These are phyloP conservation scores for Catunica adiposa DNA, from an alignment of 2,329 filamentous ascomycete species.

Conservation along the genomic window DNA sequence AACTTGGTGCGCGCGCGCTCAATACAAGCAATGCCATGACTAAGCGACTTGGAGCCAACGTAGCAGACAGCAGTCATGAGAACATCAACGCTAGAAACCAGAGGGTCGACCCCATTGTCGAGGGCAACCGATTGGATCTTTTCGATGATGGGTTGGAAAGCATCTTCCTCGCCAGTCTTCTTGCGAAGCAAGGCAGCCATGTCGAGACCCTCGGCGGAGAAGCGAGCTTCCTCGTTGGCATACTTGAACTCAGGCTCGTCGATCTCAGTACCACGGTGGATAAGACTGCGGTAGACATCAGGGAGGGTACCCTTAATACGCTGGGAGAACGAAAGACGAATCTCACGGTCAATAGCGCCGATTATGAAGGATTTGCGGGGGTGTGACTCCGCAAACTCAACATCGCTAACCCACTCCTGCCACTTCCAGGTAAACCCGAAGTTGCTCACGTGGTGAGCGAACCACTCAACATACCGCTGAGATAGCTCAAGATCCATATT, in stretches of 20 bases:
- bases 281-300: slow-evolving; percentile 62
- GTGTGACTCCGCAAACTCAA: slow-evolving; percentile 57
- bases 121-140: slow-evolving; percentile 65
- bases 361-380: slow-evolving; percentile 88
- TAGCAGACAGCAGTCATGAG: slow-evolving; percentile 89
- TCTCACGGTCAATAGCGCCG: slow-evolving; percentile 87
- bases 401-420: slow-evolving; percentile 88
- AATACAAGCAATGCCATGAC: slow-evolving; percentile 87
- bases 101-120: slow-evolving; percentile 55
- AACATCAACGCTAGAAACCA: slow-evolving; percentile 78
- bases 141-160: slow-evolving; percentile 67
- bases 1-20: slow-evolving; percentile 86
- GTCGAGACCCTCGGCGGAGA: slow-evolving; percentile 68
- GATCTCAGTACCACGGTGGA: slow-evolving; percentile 76
- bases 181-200: slow-evolving; percentile 63
- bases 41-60: slow-evolving; percentile 87
- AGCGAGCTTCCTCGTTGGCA: slow-evolving; percentile 58
- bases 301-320: slow-evolving; percentile 89
- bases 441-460: slow-evolving; percentile 92
- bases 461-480: slow-evolving; percentile 91
- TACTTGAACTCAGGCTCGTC: slow-evolving; percentile 96
- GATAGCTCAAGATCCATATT: slow-evolving; percentile 73
- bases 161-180: slow-evolving; percentile 62
- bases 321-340: slow-evolving; percentile 87
- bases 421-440: slow-evolving; percentile 99